phyloP scores from a whole-genome alignment of 1,139 yeast genomes.

The Suhomyces bokatorum region DNA sequence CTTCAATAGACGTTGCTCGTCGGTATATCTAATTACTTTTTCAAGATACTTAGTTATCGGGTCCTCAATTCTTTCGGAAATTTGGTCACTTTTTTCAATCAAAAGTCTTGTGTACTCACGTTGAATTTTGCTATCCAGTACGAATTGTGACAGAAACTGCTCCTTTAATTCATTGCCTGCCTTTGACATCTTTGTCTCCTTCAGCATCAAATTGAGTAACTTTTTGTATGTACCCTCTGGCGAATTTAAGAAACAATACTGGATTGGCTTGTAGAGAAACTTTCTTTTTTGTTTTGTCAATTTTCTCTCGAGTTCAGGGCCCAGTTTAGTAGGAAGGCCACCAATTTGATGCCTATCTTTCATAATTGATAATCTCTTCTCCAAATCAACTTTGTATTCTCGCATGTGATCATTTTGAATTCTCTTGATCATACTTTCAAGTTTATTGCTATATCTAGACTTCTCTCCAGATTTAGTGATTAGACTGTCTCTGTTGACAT shows the following conservation, averaged over 20 bases:
- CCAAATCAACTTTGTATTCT: slow-evolving; percentile 10
- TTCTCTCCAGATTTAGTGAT: slow-evolving; percentile 12
- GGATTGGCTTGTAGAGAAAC: slow-evolving; percentile 30
- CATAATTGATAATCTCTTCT: slow-evolving; percentile 6
- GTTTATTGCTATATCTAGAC: slow-evolving; percentile 14
- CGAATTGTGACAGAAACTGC: not conserved
- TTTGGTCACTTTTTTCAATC: slow-evolving; percentile 12
- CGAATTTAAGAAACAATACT: slow-evolving; percentile 27
- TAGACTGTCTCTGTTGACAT: slow-evolving; percentile 11
- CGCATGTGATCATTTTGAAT: slow-evolving; percentile 19
- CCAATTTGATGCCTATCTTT: slow-evolving; percentile 3
- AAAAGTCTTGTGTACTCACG: slow-evolving; percentile 9
- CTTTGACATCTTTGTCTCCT: slow-evolving; percentile 6
- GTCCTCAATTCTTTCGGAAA: slow-evolving; percentile 14
- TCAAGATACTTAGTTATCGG: slow-evolving; percentile 21
- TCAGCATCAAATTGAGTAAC: slow-evolving; percentile 13
- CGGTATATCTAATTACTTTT: slow-evolving; percentile 21
- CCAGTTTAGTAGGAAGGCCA: too few relatives aligned
- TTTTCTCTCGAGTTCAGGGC: slow-evolving; percentile 14
- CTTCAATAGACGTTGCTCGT: slow-evolving; percentile 17
- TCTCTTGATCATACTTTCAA: slow-evolving; percentile 16
- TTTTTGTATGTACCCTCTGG: slow-evolving; percentile 17
- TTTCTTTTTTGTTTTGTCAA: slow-evolving; percentile 22
- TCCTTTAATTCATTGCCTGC: not conserved
- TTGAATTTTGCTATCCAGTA: not conserved